phyloP scores from a whole-genome alignment of 140 eudicot genomes.

The Anethum foeniculum region DNA sequence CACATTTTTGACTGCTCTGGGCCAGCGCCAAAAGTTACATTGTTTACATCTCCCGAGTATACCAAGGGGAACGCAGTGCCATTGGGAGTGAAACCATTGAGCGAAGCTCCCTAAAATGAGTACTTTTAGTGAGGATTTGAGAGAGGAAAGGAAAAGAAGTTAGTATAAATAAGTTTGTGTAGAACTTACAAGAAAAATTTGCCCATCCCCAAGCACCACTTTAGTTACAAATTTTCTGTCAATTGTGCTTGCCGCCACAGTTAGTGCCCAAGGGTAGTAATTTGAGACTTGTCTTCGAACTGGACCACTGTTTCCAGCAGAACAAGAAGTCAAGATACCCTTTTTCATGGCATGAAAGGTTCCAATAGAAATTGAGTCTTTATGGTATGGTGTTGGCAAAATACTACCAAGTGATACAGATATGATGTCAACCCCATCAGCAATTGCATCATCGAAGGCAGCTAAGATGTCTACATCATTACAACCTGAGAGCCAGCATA shows the following conservation, averaged over 20 bases:
- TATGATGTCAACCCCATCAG: slow-evolving; percentile 14
- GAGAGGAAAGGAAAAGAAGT: not conserved
- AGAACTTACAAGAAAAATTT: not conserved
- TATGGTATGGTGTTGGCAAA: not conserved
- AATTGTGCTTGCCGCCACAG: slow-evolving; percentile 11
- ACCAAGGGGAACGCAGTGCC: slow-evolving; percentile 12
- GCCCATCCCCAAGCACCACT: slow-evolving; percentile 13
- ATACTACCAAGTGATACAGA: slow-evolving; percentile 9
- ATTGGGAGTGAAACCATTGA: slow-evolving; percentile 14
- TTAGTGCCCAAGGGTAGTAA: slow-evolving; percentile 11
- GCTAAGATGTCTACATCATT: slow-evolving; percentile 7
- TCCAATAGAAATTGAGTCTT: slow-evolving; percentile 14
- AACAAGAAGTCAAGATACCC: not conserved
- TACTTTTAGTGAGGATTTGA: not conserved
- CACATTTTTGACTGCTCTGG: not conserved
- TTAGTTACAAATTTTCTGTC: slow-evolving; percentile 13
- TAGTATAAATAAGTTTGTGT: not conserved
- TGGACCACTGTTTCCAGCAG: slow-evolving; percentile 16
- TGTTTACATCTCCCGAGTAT: slow-evolving; percentile 9
- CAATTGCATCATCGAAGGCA: slow-evolving; percentile 16
- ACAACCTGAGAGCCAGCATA: slow-evolving; percentile 8
- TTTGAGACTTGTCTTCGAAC: not conserved
- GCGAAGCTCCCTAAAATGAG: not conserved
- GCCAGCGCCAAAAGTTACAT: slow-evolving; percentile 7
- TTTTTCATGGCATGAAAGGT: slow-evolving; percentile 14